Evolutionary conservation across 2,329 filamentous ascomycete species (phyloP).

Genomic region (Aspergillus cejpii): DNA sequence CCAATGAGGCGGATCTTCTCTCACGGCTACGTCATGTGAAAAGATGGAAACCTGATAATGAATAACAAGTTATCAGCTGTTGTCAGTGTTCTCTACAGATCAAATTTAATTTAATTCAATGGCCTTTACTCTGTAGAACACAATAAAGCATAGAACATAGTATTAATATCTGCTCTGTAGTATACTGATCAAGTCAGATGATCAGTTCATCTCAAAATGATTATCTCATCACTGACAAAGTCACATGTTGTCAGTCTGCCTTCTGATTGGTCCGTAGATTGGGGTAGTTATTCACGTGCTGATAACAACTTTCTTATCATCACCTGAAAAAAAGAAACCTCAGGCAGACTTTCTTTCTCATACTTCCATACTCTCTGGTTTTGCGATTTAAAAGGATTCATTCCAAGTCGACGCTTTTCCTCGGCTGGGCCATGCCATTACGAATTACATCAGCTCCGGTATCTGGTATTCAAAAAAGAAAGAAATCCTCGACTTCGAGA

Average conservation of each 20-base stretch:
- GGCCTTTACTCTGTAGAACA: too few species aligned
- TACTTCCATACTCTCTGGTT: too few species aligned
- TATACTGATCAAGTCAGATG: too few species aligned
- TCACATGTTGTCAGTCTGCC: neutral
- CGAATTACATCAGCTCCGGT: constrained; percentile 45
- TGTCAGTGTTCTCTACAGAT: too few species aligned
- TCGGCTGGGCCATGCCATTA: constrained; percentile 37
- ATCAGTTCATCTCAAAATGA: too few species aligned
- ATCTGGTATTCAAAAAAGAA: constrained; percentile 41
- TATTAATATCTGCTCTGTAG: too few species aligned
- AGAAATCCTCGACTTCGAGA: constrained; percentile 24
- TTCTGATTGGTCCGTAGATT: neutral
- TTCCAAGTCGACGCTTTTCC: too few species aligned
- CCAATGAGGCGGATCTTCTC: constrained; percentile 4
- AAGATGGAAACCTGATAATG: constrained; percentile 1
- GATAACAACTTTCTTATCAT: neutral
- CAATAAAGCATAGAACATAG: too few species aligned
- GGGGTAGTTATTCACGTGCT: neutral
- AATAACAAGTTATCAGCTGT: too few species aligned
- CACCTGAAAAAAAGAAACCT: neutral
- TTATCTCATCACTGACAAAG: neutral
- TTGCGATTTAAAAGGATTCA: too few species aligned
- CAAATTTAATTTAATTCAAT: too few species aligned
- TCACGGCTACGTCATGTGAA: constrained; percentile 35
- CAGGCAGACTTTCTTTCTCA: neutral